Evolutionary conservation across 2,329 filamentous ascomycete species (phyloP).

Genomic region (Penicillium sp.): DNA sequence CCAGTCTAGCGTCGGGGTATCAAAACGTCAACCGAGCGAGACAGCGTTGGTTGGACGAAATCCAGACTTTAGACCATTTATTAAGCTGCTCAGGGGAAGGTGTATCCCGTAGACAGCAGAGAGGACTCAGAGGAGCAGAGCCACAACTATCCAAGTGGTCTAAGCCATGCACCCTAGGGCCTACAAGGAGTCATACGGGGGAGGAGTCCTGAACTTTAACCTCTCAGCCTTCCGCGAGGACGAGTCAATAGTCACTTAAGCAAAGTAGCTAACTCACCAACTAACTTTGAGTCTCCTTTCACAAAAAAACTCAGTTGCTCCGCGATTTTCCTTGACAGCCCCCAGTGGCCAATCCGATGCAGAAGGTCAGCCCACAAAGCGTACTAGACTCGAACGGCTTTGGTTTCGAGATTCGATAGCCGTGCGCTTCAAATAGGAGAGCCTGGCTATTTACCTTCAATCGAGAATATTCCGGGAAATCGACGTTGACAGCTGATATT

Average conservation of each 20-base stretch:
- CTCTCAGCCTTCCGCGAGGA: background rate
- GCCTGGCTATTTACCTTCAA: slow-evolving; percentile 8
- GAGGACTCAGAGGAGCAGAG: background rate
- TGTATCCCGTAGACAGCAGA: background rate
- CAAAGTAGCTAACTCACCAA: background rate
- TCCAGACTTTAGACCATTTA: background rate
- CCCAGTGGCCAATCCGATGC: slow-evolving; percentile 10
- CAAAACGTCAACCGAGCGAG: background rate
- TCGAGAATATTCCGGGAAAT: slow-evolving; percentile 5
- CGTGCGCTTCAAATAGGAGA: slow-evolving; percentile 14
- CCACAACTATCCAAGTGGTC: background rate
- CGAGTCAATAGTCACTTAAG: background rate
- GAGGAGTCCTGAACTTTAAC: background rate
- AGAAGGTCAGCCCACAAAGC: slow-evolving; percentile 10
- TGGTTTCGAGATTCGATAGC: slow-evolving; percentile 1
- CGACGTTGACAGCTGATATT: background rate
- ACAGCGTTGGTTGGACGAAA: background rate
- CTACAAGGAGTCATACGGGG: background rate
- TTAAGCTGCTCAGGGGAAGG: background rate
- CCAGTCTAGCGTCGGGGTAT: background rate
- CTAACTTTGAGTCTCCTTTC: background rate
- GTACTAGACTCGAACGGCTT: slow-evolving; percentile 9
- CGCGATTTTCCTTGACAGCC: slow-evolving; percentile 7
- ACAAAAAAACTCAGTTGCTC: slow-evolving; percentile 8
- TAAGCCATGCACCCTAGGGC: background rate